Conservation (phyloP, 768 basidiomycete genomes). For the Suillus americanus region DNA sequence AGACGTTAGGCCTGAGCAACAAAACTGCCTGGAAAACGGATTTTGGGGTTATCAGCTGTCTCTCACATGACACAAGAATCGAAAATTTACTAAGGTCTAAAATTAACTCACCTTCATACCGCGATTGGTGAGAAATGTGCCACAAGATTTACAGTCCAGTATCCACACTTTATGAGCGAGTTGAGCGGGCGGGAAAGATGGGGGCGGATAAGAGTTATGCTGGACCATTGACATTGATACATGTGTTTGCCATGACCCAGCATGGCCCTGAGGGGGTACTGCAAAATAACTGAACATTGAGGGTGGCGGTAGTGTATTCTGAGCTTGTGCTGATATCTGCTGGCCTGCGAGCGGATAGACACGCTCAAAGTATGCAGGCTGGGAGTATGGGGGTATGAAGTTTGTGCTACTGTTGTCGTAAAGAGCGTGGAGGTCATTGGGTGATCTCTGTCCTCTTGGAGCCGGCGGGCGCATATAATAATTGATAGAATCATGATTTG, state of each 20-base stretch:
- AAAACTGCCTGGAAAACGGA: constrained; percentile 63
- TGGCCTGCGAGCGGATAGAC: constrained; percentile 8
- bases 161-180: constrained; percentile 78
- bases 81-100: background rate
- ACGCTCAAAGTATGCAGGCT: constrained; percentile 18
- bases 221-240: constrained; percentile 37
- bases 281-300: constrained; percentile 30
- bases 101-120: constrained; percentile 70
- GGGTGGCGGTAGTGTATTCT: constrained; percentile 10
- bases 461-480: constrained; percentile 23
- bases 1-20: constrained; percentile 76
- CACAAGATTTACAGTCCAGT: constrained; percentile 73
- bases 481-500: constrained; percentile 9
- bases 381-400: constrained; percentile 12
- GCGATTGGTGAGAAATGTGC: constrained; percentile 75
- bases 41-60: background rate
- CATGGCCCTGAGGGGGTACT: constrained; percentile 14
- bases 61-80: constrained; percentile 6
- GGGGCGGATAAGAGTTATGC: constrained; percentile 41
- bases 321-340: constrained; percentile 13
- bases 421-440: constrained; percentile 24
- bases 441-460: constrained; percentile 18
- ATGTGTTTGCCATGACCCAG: constrained; percentile 33
- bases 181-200: constrained; percentile 39
- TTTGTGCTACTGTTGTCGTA: constrained; percentile 16